Base-by-base conservation (phyloP, 768 basidiomycete species). In the Macrocybe gigantea region DNA sequence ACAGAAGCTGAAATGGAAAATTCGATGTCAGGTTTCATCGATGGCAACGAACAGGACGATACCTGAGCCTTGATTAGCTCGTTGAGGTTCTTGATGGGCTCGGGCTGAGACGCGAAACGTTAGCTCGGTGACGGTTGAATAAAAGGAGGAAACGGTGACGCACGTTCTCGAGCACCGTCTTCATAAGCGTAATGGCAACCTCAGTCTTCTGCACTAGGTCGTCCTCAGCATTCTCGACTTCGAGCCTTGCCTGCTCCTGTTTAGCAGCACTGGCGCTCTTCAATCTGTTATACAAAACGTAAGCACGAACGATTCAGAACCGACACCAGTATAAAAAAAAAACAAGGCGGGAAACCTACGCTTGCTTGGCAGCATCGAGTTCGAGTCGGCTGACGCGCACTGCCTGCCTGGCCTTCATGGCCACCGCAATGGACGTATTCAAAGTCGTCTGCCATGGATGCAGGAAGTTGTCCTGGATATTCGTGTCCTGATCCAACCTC, bases 131-230 rank as follows among this genome's bases (percentile, higher is more conserved):
- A 43, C 32, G 11, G 10, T 33, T 38, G 13, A 37, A 33, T 7
- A 22, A 10, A 42, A 9, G n/a, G 38, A 15, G 8, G 49, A 43
- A 33, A 51, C 39, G 33, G 40, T 7, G 3, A 73, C 88, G 47
- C 54, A 96, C 94, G 67, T 97, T 97, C 58, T 98, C 95, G 35
- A 99, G 77, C 11, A 98, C 95, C n/a, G 90, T 87, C 75, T 95
- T 95, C 93, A 96, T 95, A 38, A 93, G 78, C 2, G 88, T 89
- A 57, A 96, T 96, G 1, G 94, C 95, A 31, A 94, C 88, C 65
- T 99, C 96, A 15, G 96, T 99, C 75, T 92, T 93, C 64, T 94
- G 93, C 5, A 98, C 96, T 32, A 98, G 80, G 65, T 94, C 92
- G 63, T 99, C 96, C 58, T 93, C 89, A 7, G 89, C 88, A 53